Base-by-base conservation (phyloP, 2,329 filamentous ascomycete species). In the Scolecobasidium constrictum region DNA sequence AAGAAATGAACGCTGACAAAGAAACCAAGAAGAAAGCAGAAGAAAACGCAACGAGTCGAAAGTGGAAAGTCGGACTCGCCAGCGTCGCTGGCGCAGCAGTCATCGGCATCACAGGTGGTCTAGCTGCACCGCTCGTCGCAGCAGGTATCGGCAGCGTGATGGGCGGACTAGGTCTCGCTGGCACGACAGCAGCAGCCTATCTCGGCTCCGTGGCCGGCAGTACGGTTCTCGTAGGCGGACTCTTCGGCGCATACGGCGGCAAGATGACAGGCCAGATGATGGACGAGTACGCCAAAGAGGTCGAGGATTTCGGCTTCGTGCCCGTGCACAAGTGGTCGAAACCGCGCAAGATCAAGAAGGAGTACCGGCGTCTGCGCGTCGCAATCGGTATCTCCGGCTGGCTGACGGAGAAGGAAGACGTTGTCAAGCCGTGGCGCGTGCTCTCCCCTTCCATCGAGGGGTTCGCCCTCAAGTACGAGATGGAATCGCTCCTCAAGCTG, bases 201-300 rank as follows among this genome's bases (percentile, higher is more conserved):
- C 67, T 96, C 1, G 90, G 88, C 9, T 73, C 79, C 15, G 71
- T 95, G 54, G 83, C 86, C 2, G 81, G 88, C 28, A 92, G 83
- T 48, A 77, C 81, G 4, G 74, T 92, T 13, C 68, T 87, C 34
- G 81, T 94, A 21, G 90, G 88, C 13, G 78, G 83, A 28, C 66
- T 96, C 31, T 95, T 96, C 55, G 92, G 92, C 6, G 85, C 92
- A n/a, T 94, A 93, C 56, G 84, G 84, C 35, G 79, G 81, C 1
- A 77, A 81, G 26, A 88, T 94, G 71, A 84, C 83, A 0, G 78
- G 80, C 41, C 81, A 87, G 58, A 86, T 88, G 71, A 83, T 95
- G 71, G 86, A 94, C 49, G 72, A 81, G n/a, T 94, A 93, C 57
- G 75, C 83, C 9, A 79, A 78, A 51, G 86, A 94, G 49, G 81